Conservation (phyloP, 2,329 filamentous ascomycete genomes). For the Elsinoe batatas region DNA sequence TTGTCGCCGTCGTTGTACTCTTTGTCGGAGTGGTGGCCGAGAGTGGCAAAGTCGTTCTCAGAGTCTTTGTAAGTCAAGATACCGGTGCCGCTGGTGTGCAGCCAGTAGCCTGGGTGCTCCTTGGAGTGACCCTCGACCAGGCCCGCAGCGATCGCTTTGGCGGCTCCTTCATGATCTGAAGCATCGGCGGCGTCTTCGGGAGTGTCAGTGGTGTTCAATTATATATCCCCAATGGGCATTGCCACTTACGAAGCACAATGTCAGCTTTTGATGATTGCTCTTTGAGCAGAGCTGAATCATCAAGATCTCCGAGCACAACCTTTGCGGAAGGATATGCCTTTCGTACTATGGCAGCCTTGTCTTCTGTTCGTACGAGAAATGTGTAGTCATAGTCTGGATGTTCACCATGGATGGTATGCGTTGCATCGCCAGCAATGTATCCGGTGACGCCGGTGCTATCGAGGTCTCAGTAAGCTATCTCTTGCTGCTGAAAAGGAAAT, state of each 20-base stretch:
- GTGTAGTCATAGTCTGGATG: slow-evolving; percentile 43
- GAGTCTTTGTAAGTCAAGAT: slow-evolving; percentile 45
- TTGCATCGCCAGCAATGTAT: slow-evolving; percentile 37
- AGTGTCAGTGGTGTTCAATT: neutral
- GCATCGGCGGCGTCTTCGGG: slow-evolving; percentile 34
- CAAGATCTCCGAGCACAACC: slow-evolving; percentile 44
- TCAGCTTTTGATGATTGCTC: slow-evolving; percentile 39
- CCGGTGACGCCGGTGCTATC: slow-evolving; percentile 24
- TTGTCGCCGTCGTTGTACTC: slow-evolving; percentile 51
- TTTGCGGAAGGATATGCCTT: slow-evolving; percentile 38
- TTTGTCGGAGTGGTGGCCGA: slow-evolving; percentile 38
- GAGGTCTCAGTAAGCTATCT: neutral
- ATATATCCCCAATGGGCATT: slow-evolving; percentile 20
- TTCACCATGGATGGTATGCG: slow-evolving; percentile 34
- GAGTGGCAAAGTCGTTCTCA: slow-evolving; percentile 28
- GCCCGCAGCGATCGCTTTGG: slow-evolving; percentile 41
- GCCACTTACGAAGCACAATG: slow-evolving; percentile 37
- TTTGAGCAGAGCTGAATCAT: slow-evolving; percentile 35
- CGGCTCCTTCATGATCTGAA: slow-evolving; percentile 35
- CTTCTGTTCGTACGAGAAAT: slow-evolving; percentile 40
- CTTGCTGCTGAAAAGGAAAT: too few species aligned
- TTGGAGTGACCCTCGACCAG: slow-evolving; percentile 37
- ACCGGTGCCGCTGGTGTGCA: slow-evolving; percentile 48
- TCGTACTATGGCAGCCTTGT: slow-evolving; percentile 38
- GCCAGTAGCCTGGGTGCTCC: slow-evolving; percentile 26